Percentiles rank a stretch among this genome's conserved stretches.
phyloP scores from a whole-genome alignment of 179 eudicot species.

The Gypsophila paniculata region DNA sequence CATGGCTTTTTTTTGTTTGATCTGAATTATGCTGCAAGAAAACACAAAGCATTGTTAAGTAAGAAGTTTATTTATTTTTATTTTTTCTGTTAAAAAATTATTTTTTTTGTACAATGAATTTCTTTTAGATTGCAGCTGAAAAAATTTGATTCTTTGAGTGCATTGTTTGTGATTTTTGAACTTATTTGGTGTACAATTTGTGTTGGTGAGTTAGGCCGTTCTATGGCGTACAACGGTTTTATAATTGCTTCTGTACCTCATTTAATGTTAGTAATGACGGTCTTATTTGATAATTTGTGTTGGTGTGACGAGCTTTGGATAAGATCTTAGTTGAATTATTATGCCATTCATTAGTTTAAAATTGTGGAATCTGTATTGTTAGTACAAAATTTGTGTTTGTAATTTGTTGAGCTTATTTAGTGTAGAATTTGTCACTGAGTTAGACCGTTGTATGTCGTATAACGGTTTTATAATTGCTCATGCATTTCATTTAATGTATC shows the following conservation, averaged over 20 bases:
- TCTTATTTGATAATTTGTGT: too few relatives aligned
- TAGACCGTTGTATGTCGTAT: too few relatives aligned
- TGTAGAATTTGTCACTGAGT: neutral
- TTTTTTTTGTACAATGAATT: too few relatives aligned
- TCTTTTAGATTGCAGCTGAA: slow-evolving; percentile 8
- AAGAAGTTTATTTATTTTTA: neutral
- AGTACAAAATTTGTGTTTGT: slow-evolving; percentile 7
- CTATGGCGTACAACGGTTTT: too few relatives aligned
- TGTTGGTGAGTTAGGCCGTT: too few relatives aligned
- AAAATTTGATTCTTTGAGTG: slow-evolving; percentile 10
- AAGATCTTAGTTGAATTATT: slow-evolving; percentile 17
- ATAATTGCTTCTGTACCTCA: too few relatives aligned
- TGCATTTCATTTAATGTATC: too few relatives aligned
- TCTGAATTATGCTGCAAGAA: slow-evolving; percentile 21
- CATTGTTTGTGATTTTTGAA: slow-evolving; percentile 11
- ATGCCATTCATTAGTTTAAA: slow-evolving; percentile 10
- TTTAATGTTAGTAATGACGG: too few relatives aligned
- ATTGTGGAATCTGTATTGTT: slow-evolving; percentile 1
- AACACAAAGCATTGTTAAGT: neutral
- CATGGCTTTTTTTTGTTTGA: slow-evolving; percentile 23
- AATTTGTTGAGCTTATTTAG: slow-evolving; percentile 1
- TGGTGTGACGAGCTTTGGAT: slow-evolving; percentile 7
- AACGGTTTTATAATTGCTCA: too few relatives aligned
- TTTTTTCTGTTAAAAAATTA: too few relatives aligned
- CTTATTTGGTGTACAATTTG: slow-evolving; percentile 13